A percentile compares a stretch with the other conserved stretches of the same genome.
Evolutionary conservation across 257 asterid genomes (phyloP).

Genomic region (Nicotiana undulata): DNA sequence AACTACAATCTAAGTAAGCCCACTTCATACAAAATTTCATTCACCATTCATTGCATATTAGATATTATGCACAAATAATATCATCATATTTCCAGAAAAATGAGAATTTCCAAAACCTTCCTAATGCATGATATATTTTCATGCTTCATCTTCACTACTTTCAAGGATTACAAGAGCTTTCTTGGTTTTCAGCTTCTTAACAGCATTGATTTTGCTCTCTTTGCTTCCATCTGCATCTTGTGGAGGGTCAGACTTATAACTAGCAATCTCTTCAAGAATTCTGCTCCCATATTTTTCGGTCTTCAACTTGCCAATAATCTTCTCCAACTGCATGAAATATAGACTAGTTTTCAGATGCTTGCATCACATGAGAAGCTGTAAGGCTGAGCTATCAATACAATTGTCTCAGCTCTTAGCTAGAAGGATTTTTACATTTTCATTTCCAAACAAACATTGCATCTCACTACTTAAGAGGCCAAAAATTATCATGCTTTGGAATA

Average conservation of each 20-base stretch:
- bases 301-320: slow-evolving; percentile 78
- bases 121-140: slow-evolving; percentile 5
- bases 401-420: not conserved
- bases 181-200: slow-evolving; percentile 45
- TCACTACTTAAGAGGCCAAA: not conserved
- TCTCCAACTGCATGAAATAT: slow-evolving; percentile 61
- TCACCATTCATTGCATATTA: not conserved
- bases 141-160: slow-evolving; percentile 74
- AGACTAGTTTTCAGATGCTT: not conserved
- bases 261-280: slow-evolving; percentile 51
- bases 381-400: not conserved
- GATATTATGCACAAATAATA: not conserved
- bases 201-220: slow-evolving; percentile 22
- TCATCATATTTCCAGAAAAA: not conserved
- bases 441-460: not conserved
- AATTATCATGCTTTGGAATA: not conserved
- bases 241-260: slow-evolving; percentile 27
- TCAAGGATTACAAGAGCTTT: slow-evolving; percentile 50
- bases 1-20: not conserved
- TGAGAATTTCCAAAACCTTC: not conserved
- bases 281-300: slow-evolving; percentile 59
- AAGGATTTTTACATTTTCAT: not conserved
- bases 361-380: not conserved
- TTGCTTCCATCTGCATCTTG: slow-evolving; percentile 25
- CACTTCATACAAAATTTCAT: not conserved